Conservation (phyloP, 2,329 filamentous ascomycete species). For the Aureobasidium uvarum region DNA sequence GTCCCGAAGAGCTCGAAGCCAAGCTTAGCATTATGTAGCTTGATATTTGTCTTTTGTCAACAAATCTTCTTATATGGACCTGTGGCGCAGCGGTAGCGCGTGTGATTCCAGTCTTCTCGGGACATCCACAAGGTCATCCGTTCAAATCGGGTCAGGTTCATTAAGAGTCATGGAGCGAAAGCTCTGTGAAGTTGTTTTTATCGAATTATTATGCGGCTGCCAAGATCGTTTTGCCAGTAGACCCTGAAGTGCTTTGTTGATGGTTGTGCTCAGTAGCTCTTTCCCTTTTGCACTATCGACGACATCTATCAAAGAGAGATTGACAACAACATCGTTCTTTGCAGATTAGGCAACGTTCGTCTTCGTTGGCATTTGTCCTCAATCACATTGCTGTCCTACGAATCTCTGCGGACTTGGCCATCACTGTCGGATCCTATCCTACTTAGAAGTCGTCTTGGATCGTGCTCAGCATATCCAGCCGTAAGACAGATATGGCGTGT, state of each 20-base stretch:
- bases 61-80: not conserved
- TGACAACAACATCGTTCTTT: no score
- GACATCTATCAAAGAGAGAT: not conserved
- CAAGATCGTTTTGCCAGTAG: not conserved
- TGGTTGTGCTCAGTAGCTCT: not conserved
- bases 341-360: not conserved
- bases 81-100: conserved; percentile 1
- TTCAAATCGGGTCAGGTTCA: conserved; percentile 3
- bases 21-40: not conserved
- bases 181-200: not conserved
- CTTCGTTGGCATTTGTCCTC: no score
- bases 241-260: not conserved
- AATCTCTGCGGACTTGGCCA: not conserved
- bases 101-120: not conserved
- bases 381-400: no score
- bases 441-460: not conserved
- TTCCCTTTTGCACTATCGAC: not conserved
- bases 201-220: not conserved
- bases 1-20: not conserved
- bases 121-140: conserved; percentile 3
- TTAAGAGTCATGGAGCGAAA: not conserved
- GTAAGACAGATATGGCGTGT: not conserved
- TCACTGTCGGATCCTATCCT: not conserved
- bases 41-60: not conserved
- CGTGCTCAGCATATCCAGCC: not conserved